These are phyloP conservation scores for Cordyceps javanica DNA, from an alignment of 2,329 filamentous ascomycete genomes.

Conservation along the genomic window DNA sequence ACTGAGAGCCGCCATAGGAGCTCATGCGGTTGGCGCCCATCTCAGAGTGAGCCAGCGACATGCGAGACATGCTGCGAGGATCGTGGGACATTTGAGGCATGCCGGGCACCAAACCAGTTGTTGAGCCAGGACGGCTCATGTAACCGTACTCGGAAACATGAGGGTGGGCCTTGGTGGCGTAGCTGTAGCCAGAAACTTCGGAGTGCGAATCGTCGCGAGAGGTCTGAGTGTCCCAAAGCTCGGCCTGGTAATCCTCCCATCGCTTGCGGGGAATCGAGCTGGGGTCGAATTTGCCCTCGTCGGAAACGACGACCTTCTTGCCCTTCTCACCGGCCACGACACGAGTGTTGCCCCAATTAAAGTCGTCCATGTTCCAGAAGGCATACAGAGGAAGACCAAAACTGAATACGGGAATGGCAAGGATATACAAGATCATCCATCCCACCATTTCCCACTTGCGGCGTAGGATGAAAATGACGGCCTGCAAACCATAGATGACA, in stretches of 20 bases:
- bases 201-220: constrained; percentile 75
- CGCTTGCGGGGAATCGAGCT: constrained; percentile 90
- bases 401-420: constrained; percentile 87
- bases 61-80: constrained; percentile 50
- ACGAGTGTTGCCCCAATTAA: constrained; percentile 98
- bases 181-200: constrained; percentile 88
- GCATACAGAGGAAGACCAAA: constrained; percentile 86
- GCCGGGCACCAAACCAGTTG: constrained; percentile 37
- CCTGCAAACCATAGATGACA: constrained; percentile 96
- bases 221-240: constrained; percentile 93
- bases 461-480: constrained; percentile 91
- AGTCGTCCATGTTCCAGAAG: constrained; percentile 99
- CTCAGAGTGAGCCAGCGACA: constrained; percentile 76
- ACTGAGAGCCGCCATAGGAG: constrained; percentile 54
- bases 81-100: constrained; percentile 49
- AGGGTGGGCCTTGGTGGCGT: constrained; percentile 75
- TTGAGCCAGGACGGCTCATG: constrained; percentile 51
- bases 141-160: constrained; percentile 65
- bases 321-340: constrained; percentile 92
- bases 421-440: constrained; percentile 95
- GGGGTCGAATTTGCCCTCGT: constrained; percentile 97
- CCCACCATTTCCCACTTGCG: constrained; percentile 99
- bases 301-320: constrained; percentile 84
- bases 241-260: constrained; percentile 98
- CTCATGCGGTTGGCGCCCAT: constrained; percentile 53